Evolutionary conservation across 2,329 filamentous ascomycete species (phyloP).

Genomic region (Ophiostoma australiae): DNA sequence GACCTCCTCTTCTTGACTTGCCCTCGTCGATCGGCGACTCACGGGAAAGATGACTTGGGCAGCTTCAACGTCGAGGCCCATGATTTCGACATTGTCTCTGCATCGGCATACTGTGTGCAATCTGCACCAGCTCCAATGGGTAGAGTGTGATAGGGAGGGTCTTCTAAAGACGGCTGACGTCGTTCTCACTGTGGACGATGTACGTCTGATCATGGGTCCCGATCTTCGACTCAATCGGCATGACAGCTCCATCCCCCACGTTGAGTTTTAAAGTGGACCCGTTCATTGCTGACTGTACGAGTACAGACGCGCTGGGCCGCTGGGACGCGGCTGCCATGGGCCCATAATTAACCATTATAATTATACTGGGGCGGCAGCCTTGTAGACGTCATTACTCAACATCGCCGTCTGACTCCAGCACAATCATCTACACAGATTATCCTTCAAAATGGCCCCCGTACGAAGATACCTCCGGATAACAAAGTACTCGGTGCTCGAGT

Average conservation of each 20-base stretch:
- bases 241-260: neutral
- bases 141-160: neutral
- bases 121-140: conserved; percentile 10
- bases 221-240: neutral
- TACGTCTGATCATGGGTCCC: neutral
- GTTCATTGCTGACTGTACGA: neutral
- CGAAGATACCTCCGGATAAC: conserved; percentile 87
- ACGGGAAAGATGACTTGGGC: conserved; percentile 70
- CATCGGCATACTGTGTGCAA: conserved; percentile 9
- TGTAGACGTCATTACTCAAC: conserved; percentile 14
- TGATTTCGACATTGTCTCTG: conserved; percentile 47
- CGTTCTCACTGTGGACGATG: neutral
- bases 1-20: neutral
- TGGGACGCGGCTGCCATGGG: neutral
- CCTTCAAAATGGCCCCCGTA: conserved; percentile 68
- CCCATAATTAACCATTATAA: conserved; percentile 1
- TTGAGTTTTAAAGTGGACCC: conserved; percentile 21
- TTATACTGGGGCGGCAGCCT: conserved; percentile 9
- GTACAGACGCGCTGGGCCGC: neutral
- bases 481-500: conserved; percentile 92
- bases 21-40: conserved; percentile 32
- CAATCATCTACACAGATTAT: neutral
- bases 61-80: conserved; percentile 72
- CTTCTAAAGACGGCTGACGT: neutral
- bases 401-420: neutral